These are phyloP conservation scores for Stagonosporopsis cucurbitacearum DNA, from an alignment of 2,329 filamentous ascomycete species.

Conservation along the genomic window DNA sequence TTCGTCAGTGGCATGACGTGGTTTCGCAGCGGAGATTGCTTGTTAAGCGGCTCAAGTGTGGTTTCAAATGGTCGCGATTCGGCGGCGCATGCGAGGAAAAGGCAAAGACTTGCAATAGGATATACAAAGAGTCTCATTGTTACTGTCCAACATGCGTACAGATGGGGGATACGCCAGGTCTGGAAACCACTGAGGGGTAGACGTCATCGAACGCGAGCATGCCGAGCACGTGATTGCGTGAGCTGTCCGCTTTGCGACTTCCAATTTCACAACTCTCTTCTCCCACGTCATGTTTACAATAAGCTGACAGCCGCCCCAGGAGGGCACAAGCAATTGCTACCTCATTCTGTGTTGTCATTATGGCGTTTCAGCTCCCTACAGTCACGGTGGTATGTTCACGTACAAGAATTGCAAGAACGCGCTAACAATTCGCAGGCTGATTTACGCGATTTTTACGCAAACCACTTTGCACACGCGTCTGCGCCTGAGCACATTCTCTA, in stretches of 20 bases:
- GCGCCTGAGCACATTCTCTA: slow-evolving; percentile 44
- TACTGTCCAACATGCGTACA: slow-evolving; percentile 9
- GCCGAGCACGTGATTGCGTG: slow-evolving; percentile 46
- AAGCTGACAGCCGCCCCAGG: slow-evolving; percentile 24
- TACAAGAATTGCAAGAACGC: neutral
- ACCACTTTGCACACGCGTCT: slow-evolving; percentile 52
- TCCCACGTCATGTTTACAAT: slow-evolving; percentile 21
- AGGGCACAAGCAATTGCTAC: slow-evolving; percentile 18
- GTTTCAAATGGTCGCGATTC: slow-evolving; percentile 41
- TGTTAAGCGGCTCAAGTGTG: slow-evolving; percentile 38
- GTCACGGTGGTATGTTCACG: slow-evolving; percentile 40
- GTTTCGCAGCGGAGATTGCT: slow-evolving; percentile 39
- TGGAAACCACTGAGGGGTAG: slow-evolving; percentile 26
- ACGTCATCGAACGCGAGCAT: slow-evolving; percentile 44
- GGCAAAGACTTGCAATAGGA: slow-evolving; percentile 37
- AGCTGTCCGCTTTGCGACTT: slow-evolving; percentile 29
- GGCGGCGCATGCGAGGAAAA: slow-evolving; percentile 42
- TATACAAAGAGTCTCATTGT: slow-evolving; percentile 42
- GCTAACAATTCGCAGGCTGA: slow-evolving; percentile 48
- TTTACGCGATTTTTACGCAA: slow-evolving; percentile 51
- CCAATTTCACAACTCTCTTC: slow-evolving; percentile 11
- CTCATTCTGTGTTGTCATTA: slow-evolving; percentile 1
- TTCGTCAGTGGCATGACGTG: slow-evolving; percentile 39
- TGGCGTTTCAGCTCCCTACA: slow-evolving; percentile 38
- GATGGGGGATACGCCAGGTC: slow-evolving; percentile 15